phyloP scores from a whole-genome alignment of 352 stramenopile species.

The Pythium inflatum region DNA sequence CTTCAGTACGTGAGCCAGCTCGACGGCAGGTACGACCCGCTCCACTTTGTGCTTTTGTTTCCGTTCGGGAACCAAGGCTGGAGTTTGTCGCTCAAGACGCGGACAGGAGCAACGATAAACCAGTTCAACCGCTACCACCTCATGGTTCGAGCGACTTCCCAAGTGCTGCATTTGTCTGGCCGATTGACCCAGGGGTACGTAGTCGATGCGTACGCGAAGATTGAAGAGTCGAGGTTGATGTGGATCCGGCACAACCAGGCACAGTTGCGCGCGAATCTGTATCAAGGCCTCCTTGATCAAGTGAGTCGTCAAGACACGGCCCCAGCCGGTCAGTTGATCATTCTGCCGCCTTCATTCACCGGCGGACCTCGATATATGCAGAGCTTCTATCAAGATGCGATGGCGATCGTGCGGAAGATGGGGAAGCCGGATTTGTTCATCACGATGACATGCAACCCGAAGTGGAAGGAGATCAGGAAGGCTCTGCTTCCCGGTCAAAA shows the following conservation, averaged over 20 bases:
- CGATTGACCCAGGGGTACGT: neutral
- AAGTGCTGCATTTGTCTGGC: neutral
- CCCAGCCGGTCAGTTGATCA: neutral
- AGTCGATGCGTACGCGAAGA: slow-evolving; percentile 2
- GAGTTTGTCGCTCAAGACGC: slow-evolving; percentile 8
- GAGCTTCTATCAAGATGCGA: slow-evolving; percentile 38
- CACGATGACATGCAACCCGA: slow-evolving; percentile 39
- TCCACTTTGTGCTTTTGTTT: slow-evolving; percentile 20
- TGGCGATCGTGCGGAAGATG: slow-evolving; percentile 43
- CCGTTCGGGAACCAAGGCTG: neutral
- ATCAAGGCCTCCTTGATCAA: neutral
- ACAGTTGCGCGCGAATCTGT: neutral
- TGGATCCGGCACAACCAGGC: neutral
- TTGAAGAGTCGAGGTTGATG: neutral
- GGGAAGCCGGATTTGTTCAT: slow-evolving; percentile 54
- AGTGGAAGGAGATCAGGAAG: slow-evolving; percentile 10
- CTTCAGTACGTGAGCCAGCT: slow-evolving; percentile 13
- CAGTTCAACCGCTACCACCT: slow-evolving; percentile 22
- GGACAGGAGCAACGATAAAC: slow-evolving; percentile 15
- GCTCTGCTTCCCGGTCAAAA: slow-evolving; percentile 11
- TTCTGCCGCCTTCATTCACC: neutral
- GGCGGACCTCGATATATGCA: slow-evolving; percentile 29
- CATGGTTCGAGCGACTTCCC: neutral
- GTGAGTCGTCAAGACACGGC: neutral
- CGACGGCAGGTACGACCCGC: slow-evolving; percentile 8